Evolutionary conservation across 495 filamentous ascomycete species (phyloP), one percentile per base, ranked within the genome.

Genomic region (Wilcoxina mikolae): DNA sequence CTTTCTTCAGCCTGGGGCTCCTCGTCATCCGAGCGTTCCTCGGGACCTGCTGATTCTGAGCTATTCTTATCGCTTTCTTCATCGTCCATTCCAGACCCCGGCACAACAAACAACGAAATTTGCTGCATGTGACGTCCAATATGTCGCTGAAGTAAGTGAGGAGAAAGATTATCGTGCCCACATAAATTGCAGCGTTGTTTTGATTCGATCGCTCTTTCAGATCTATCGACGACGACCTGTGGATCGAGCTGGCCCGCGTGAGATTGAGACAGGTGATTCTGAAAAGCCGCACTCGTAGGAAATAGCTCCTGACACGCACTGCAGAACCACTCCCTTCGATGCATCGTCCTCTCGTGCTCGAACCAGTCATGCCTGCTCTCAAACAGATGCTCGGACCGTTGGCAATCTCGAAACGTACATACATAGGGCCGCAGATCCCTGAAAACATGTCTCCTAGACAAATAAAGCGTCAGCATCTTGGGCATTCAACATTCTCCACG

Each of bases 401-500:
- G 12, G 42, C 62, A 65, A 22, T 45, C 41, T 25, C 12, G n/a
- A 11, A 35, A 28, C 3, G 51, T 57, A 46, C 62, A 65, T 23
- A 62, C 17, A 28, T 65, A 65, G 2, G 62, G 62, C 52, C 56
- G 47, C 4, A 63, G 25, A 49, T 65, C 62, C n/a, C 33, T 11
- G 27, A 65, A 60, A 1, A 65, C 51, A 31, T 65, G 31, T 15
- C 31, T 7, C 15, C 31, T 35, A 7, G 7, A 35, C 7, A 7
- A 15, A 35, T 15, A 7, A 35, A 15, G 31, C 7, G 31, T 35
- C 31, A 35, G 31, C 31, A 15, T 7, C 15, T 35, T 15, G 15
- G 31, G 7, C 31, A 7, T 45, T 45, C 15, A 45, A 45, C 18
- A 45, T 45, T 45, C 42, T 17, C 9, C 18, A 9, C 22, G 9